Conservation (phyloP, 2,329 filamentous ascomycete genomes). For the Apiospora marii region DNA sequence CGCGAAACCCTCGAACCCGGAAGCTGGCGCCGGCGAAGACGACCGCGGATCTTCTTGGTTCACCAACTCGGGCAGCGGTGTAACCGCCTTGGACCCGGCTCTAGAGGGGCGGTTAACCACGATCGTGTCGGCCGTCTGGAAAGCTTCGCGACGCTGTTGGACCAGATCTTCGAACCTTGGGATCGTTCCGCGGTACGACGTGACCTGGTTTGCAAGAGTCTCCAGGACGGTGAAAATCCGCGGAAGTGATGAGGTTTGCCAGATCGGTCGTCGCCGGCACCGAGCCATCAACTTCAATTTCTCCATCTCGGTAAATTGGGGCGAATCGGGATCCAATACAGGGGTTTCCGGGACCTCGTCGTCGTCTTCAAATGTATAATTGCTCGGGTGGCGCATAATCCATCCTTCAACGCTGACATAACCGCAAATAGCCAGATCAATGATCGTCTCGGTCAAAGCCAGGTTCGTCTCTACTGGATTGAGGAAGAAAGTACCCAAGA, state of each 20-base stretch:
- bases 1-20: constrained; percentile 66
- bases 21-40: constrained; percentile 60
- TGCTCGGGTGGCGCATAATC: constrained; percentile 78
- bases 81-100: constrained; percentile 37
- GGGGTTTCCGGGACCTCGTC: constrained; percentile 39
- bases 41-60: constrained; percentile 56
- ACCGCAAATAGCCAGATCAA: constrained; percentile 84
- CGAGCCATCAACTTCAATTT: constrained; percentile 56
- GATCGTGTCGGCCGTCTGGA: constrained; percentile 65
- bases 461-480: constrained; percentile 94
- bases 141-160: constrained; percentile 69
- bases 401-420: constrained; percentile 90
- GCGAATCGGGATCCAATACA: constrained; percentile 33
- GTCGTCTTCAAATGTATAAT: constrained; percentile 64
- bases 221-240: constrained; percentile 66
- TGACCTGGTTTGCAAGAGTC: constrained; percentile 67
- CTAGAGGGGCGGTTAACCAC: constrained; percentile 44
- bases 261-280: constrained; percentile 62
- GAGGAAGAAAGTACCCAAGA: constrained; percentile 82
- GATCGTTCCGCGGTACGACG: constrained; percentile 67
- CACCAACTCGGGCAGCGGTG: constrained; percentile 47
- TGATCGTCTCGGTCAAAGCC: constrained; percentile 81
- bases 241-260: constrained; percentile 57
- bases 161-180: constrained; percentile 78
- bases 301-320: constrained; percentile 47